A percentile compares a stretch with the other conserved stretches of the same genome.
phyloP scores from a whole-genome alignment of 2,329 filamentous ascomycete species.

The Hypoxylon sp. region DNA sequence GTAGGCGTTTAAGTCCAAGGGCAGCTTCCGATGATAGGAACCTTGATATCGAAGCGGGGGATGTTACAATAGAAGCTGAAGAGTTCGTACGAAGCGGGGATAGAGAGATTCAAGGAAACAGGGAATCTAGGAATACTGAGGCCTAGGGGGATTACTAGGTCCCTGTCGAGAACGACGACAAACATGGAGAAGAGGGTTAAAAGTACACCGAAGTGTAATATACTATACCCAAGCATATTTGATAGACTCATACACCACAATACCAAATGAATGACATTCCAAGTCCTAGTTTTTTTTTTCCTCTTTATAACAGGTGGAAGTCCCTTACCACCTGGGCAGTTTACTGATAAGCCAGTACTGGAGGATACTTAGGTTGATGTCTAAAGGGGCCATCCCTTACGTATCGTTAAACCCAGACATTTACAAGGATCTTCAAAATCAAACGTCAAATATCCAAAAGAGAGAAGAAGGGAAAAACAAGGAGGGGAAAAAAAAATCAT shows the following conservation, averaged over 20 bases:
- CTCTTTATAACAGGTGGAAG: not conserved
- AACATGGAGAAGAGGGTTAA: not conserved
- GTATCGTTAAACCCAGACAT: not conserved
- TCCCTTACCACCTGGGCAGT: not conserved
- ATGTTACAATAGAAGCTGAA: not conserved
- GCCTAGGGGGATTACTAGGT: not conserved
- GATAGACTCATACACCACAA: not conserved
- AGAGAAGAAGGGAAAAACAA: no score
- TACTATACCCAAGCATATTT: constrained; percentile 1
- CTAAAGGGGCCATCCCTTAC: not conserved
- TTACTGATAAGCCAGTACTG: not conserved
- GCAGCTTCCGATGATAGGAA: not conserved
- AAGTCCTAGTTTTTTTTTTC: not conserved
- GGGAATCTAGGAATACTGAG: not conserved
- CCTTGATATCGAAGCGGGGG: constrained; percentile 15
- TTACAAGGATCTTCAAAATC: not conserved
- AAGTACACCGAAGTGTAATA: not conserved
- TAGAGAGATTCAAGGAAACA: not conserved
- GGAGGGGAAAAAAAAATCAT: not conserved
- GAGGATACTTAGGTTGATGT: not conserved
- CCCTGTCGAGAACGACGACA: not conserved
- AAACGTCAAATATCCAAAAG: not conserved
- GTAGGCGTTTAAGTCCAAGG: constrained; percentile 4
- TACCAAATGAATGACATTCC: not conserved
- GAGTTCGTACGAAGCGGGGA: not conserved